These are phyloP conservation scores for Erodium maritimum DNA, from an alignment of 345 rosid genomes.

Conservation along the genomic window DNA sequence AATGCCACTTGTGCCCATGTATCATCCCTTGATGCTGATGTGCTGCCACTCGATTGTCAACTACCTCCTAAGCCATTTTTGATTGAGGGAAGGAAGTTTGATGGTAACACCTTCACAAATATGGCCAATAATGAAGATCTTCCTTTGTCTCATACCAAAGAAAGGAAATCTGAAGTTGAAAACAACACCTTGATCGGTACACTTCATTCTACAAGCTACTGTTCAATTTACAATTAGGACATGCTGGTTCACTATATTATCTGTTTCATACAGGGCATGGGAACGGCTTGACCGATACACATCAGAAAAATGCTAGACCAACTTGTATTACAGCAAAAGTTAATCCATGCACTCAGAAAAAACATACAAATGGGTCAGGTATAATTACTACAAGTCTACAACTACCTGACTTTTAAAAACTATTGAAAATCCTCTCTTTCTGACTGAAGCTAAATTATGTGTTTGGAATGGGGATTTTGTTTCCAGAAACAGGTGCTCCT, in stretches of 20 bases:
- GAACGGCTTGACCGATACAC: slow-evolving; percentile 19
- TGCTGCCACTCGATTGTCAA: slow-evolving; percentile 18
- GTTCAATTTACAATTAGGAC: background rate
- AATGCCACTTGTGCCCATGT: slow-evolving; percentile 15
- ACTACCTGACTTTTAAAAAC: background rate
- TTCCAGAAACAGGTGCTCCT: slow-evolving; percentile 20
- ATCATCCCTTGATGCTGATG: slow-evolving; percentile 11
- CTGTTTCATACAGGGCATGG: slow-evolving; percentile 22
- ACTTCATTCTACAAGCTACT: slow-evolving; percentile 1
- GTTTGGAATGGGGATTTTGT: slow-evolving; percentile 11
- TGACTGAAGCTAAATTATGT: slow-evolving; percentile 5
- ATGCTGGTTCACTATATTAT: background rate
- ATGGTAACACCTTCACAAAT: slow-evolving; percentile 16
- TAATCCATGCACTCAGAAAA: slow-evolving; percentile 13
- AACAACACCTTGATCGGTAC: slow-evolving; percentile 21
- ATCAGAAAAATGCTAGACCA: slow-evolving; percentile 17
- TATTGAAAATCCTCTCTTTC: background rate
- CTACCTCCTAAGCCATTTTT: slow-evolving; percentile 14
- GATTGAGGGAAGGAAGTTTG: slow-evolving; percentile 13
- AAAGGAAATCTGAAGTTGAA: slow-evolving; percentile 15
- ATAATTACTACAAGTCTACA: slow-evolving; percentile 6
- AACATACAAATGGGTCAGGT: slow-evolving; percentile 25
- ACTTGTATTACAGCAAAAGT: slow-evolving; percentile 14
- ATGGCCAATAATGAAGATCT: slow-evolving; percentile 12
- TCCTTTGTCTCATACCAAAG: slow-evolving; percentile 16